Percentiles rank a stretch among this genome's conserved stretches.
Evolutionary conservation across 148 eudicot genomes (phyloP).

Genomic region (Rhododendron vialii): DNA sequence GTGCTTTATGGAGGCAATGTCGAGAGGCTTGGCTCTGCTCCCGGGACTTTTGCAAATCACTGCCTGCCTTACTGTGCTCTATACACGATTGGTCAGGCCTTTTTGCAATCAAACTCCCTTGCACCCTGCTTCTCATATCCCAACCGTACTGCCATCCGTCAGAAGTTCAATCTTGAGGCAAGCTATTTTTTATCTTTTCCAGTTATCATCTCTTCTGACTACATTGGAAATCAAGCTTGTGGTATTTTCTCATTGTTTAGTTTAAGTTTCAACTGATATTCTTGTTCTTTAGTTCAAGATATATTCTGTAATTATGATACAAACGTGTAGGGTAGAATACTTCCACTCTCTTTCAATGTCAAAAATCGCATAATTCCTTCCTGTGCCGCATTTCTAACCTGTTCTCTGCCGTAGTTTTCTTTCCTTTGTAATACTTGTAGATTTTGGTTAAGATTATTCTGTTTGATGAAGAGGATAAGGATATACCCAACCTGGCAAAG

Average conservation of each 20-base stretch:
- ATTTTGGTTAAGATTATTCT: not conserved
- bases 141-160: conserved; percentile 70
- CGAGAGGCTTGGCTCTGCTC: conserved; percentile 64
- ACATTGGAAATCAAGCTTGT: not conserved
- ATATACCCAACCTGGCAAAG: not conserved
- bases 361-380: not conserved
- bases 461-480: not conserved
- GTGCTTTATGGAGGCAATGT: conserved; percentile 82
- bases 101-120: conserved; percentile 64
- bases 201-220: not conserved
- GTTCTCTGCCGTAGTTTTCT: not conserved
- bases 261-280: not conserved
- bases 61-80: conserved; percentile 74
- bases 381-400: not conserved
- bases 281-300: not conserved
- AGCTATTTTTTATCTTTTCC: conserved; percentile 12
- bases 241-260: not conserved
- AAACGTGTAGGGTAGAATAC: not conserved
- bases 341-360: not conserved
- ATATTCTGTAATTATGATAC: not conserved
- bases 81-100: conserved; percentile 54
- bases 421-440: not conserved
- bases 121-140: conserved; percentile 80
- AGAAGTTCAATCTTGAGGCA: conserved; percentile 77
- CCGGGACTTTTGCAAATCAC: conserved; percentile 63